phyloP scores from a whole-genome alignment of 2,329 filamentous ascomycete species.

The Fusarium sublunatum region DNA sequence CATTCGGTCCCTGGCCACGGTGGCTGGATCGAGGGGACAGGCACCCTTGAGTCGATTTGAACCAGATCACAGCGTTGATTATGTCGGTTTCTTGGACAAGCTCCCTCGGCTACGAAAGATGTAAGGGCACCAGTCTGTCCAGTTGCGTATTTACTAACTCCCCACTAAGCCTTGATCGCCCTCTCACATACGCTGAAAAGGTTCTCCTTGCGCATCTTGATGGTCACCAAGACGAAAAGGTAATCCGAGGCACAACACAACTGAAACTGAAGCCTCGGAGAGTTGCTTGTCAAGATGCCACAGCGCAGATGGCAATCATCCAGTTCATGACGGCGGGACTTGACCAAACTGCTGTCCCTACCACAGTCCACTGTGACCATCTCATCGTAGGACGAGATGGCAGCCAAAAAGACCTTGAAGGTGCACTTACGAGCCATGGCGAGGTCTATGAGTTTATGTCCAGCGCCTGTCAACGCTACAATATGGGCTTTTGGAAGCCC shows the following conservation, averaged over 20 bases:
- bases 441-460: slow-evolving; percentile 55
- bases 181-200: slow-evolving; percentile 89
- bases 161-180: slow-evolving; percentile 77
- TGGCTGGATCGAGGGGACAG: slow-evolving; percentile 6
- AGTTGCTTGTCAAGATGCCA: slow-evolving; percentile 99
- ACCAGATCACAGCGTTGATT: slow-evolving; percentile 12
- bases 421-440: slow-evolving; percentile 8
- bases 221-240: slow-evolving; percentile 72
- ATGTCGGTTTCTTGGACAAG: slow-evolving; percentile 5
- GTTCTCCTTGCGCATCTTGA: slow-evolving; percentile 84
- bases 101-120: neutral
- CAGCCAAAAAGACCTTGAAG: slow-evolving; percentile 65
- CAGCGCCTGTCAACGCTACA: slow-evolving; percentile 57
- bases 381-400: slow-evolving; percentile 96
- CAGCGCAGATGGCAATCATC: slow-evolving; percentile 95
- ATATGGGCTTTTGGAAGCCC: slow-evolving; percentile 56
- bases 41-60: slow-evolving; percentile 21
- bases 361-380: slow-evolving; percentile 98
- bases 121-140: neutral
- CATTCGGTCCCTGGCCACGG: slow-evolving; percentile 15
- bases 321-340: slow-evolving; percentile 99
- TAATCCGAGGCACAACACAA: slow-evolving; percentile 85
- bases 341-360: slow-evolving; percentile 88
- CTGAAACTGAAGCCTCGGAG: slow-evolving; percentile 96
- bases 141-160: neutral